Evolutionary conservation across 169 alveolate genomes (phyloP).

Genomic region (Cryptosporidium ubiquitum): DNA sequence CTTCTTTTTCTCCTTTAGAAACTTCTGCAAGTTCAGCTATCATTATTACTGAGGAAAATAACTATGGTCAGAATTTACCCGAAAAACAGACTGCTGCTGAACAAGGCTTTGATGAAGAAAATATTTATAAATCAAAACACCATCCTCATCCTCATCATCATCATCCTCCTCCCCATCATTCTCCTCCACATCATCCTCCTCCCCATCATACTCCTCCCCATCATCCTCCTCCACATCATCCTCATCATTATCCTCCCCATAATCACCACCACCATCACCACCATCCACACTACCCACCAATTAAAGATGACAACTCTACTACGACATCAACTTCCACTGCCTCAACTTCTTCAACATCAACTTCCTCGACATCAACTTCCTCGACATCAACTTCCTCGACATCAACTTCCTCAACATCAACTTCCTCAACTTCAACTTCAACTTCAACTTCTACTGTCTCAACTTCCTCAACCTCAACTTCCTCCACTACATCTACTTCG

Average conservation of each 20-base stretch:
- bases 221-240: neutral
- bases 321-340: neutral
- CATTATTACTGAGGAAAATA: neutral
- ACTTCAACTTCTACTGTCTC: neutral
- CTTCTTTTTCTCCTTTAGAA: neutral
- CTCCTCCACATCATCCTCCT: neutral
- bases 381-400: neutral
- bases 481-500: neutral
- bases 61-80: neutral
- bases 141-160: neutral
- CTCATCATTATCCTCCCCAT: neutral
- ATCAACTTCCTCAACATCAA: neutral
- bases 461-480: neutral
- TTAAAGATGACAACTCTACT: neutral
- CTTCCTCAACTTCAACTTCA: neutral
- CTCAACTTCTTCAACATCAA: neutral
- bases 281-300: conserved; percentile 1
- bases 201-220: conserved; percentile 35
- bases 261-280: neutral
- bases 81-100: neutral
- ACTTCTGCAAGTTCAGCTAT: neutral
- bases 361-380: neutral
- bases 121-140: neutral
- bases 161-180: neutral
- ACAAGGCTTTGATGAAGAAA: neutral